Percentiles rank a stretch among this genome's conserved stretches.
These are phyloP conservation scores for Dactylonectria macrodidyma DNA, from an alignment of 2,329 filamentous ascomycete genomes.

Conservation along the genomic window DNA sequence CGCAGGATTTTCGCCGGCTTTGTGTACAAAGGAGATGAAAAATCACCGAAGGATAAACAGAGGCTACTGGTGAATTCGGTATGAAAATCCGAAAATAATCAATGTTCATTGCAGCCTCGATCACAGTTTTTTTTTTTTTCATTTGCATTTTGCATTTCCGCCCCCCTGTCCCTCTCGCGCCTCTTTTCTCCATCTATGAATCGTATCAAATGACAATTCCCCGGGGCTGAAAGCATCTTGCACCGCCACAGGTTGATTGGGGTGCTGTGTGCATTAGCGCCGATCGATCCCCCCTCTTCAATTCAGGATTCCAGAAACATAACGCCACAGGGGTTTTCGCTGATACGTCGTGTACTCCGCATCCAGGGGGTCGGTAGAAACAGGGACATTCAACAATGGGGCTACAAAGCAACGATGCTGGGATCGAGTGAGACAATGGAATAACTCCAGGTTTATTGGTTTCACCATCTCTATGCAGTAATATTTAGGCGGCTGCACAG, in stretches of 20 bases:
- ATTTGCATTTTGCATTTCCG: not conserved
- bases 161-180: not conserved
- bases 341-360: conserved; percentile 29
- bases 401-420: not conserved
- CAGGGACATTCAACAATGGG: conserved; percentile 18
- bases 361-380: conserved; percentile 28
- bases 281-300: conserved; percentile 47
- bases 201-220: conserved; percentile 28
- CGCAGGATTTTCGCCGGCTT: conserved; percentile 30
- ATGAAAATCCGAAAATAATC: not conserved
- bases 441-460: conserved; percentile 13
- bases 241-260: conserved; percentile 53
- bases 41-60: not conserved
- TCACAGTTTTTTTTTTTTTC: not conserved
- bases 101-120: not conserved
- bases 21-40: not conserved
- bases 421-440: not conserved
- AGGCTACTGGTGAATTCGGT: not conserved
- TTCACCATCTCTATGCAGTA: not conserved
- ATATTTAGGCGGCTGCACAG: conserved; percentile 18
- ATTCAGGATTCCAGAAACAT: conserved; percentile 45
- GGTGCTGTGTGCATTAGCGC: conserved; percentile 53
- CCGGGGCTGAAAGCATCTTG: conserved; percentile 41
- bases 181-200: conserved; percentile 6
- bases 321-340: conserved; percentile 32